A percentile compares a stretch with the other conserved stretches of the same genome.
phyloP scores from a whole-genome alignment of 176 grass and related monocot genomes.

The Oryza punctata region DNA sequence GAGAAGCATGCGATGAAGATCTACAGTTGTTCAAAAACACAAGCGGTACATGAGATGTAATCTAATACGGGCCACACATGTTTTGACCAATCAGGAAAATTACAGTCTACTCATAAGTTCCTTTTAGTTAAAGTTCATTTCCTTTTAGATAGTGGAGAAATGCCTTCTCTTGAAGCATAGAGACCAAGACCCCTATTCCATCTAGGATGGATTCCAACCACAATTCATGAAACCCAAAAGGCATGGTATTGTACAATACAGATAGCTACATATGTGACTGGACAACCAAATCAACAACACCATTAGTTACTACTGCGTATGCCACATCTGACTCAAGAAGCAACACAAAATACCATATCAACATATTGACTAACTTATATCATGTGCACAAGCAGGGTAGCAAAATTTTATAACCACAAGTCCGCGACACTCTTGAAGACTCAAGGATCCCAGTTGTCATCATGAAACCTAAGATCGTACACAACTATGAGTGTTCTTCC shows the following conservation, averaged over 20 bases:
- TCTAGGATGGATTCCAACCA: neutral
- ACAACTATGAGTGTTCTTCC: neutral
- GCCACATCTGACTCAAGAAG: neutral
- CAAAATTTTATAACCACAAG: neutral
- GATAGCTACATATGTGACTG: neutral
- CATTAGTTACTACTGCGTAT: neutral
- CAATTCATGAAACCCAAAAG: neutral
- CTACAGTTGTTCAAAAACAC: neutral
- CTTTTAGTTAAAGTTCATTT: neutral
- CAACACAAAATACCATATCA: neutral
- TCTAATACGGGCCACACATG: neutral
- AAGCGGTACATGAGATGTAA: constrained; percentile 11
- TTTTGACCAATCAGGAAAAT: neutral
- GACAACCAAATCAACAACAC: neutral
- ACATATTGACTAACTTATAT: neutral
- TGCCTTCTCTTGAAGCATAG: neutral
- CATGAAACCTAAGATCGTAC: neutral
- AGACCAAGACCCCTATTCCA: neutral
- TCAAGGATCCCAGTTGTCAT: constrained; percentile 1
- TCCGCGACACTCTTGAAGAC: neutral
- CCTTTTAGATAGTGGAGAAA: neutral
- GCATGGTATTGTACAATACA: neutral
- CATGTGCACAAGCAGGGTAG: neutral
- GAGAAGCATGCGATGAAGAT: constrained; percentile 24
- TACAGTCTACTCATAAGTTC: neutral